phyloP scores from a whole-genome alignment of 768 basidiomycete species.

The Mrakia hoshinonis region DNA sequence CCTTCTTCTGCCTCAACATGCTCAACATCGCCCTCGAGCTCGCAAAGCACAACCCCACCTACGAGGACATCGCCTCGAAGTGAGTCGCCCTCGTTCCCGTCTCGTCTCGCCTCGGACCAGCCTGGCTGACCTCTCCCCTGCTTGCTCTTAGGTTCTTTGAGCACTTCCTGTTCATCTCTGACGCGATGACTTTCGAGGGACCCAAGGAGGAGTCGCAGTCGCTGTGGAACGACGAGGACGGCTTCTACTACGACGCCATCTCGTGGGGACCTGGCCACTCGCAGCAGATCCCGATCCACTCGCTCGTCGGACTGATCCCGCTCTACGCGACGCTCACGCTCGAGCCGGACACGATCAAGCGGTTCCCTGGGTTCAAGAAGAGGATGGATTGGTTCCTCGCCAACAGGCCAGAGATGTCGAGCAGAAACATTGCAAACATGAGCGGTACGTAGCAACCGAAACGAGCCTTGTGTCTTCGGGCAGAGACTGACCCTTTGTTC shows the following conservation, averaged over 20 bases:
- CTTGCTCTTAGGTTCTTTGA: conserved; percentile 40
- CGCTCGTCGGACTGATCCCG: conserved; percentile 94
- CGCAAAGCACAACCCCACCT: conserved; percentile 93
- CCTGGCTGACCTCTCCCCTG: background rate
- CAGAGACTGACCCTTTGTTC: background rate
- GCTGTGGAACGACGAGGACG: conserved; percentile 93
- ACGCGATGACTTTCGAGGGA: conserved; percentile 89
- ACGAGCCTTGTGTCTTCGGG: no score
- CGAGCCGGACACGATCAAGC: conserved; percentile 77
- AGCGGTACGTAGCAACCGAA: conserved; percentile 49
- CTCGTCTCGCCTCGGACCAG: conserved; percentile 10
- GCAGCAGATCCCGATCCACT: conserved; percentile 86
- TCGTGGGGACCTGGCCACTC: conserved; percentile 62
- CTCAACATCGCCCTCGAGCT: conserved; percentile 93
- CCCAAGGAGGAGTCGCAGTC: conserved; percentile 64
- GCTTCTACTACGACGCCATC: conserved; percentile 98
- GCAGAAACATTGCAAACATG: conserved; percentile 94
- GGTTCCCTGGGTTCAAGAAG: conserved; percentile 97
- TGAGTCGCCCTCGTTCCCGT: conserved; percentile 61
- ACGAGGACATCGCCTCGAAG: conserved; percentile 98
- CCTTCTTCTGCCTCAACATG: conserved; percentile 97
- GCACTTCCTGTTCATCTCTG: conserved; percentile 97
- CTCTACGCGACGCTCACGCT: conserved; percentile 89
- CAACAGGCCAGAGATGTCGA: conserved; percentile 76
- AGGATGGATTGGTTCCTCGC: conserved; percentile 98